A percentile compares a stretch with the other conserved stretches of the same genome.
These are phyloP conservation scores for Ogataea pilisensis DNA, from an alignment of 805 yeast species.

Conservation along the genomic window DNA sequence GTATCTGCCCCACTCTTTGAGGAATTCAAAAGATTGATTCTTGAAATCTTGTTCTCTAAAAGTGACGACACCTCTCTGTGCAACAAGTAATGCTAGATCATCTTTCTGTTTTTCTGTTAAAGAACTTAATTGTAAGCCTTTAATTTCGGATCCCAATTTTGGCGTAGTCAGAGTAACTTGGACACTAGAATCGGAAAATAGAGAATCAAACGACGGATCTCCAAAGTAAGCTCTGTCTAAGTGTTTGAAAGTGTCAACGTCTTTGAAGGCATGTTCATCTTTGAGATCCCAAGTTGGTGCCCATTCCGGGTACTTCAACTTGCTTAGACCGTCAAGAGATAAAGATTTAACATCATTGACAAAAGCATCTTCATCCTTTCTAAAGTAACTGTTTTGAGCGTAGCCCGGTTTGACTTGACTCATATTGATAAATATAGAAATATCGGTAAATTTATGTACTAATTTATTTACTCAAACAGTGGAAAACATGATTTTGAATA, in stretches of 20 bases:
- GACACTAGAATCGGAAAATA: constrained; percentile 33
- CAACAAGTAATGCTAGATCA: constrained; percentile 57
- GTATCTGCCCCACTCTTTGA: constrained; percentile 48
- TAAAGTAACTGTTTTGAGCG: constrained; percentile 37
- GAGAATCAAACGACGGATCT: constrained; percentile 45
- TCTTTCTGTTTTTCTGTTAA: constrained; percentile 52
- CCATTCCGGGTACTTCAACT: constrained; percentile 44
- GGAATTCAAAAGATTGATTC: constrained; percentile 43
- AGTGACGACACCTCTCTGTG: constrained; percentile 55
- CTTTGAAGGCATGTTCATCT: constrained; percentile 34
- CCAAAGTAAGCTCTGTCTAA: constrained; percentile 57
- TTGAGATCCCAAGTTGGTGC: constrained; percentile 63
- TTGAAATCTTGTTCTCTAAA: constrained; percentile 63
- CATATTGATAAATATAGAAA: too few relatives aligned
- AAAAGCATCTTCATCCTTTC: constrained; percentile 43
- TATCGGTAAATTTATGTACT: too few relatives aligned
- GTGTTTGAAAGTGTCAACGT: constrained; percentile 44
- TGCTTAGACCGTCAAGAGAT: constrained; percentile 34
- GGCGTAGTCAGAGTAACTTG: constrained; percentile 49
- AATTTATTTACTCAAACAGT: too few relatives aligned
- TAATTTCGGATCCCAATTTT: constrained; percentile 59
- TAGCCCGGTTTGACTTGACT: too few relatives aligned
- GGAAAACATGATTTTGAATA: too few relatives aligned
- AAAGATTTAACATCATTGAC: constrained; percentile 43
- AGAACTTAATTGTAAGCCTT: constrained; percentile 51